phyloP scores from a whole-genome alignment of 1,284 basidiomycete species.

The Amylostereum chailletii region DNA sequence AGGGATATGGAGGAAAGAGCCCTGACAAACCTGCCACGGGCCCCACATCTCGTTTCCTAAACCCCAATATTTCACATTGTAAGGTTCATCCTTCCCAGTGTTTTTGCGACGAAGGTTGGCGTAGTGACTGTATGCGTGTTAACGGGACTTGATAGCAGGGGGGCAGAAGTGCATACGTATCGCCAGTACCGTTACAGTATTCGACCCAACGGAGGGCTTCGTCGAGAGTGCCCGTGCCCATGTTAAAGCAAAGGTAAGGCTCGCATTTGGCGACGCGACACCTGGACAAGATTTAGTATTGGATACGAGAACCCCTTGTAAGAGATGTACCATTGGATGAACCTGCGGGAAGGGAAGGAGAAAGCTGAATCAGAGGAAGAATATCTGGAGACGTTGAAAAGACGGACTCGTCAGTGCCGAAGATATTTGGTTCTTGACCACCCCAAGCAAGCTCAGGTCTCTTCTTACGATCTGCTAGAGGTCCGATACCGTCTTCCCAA shows the following conservation, averaged over 20 bases:
- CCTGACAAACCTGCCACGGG: neutral
- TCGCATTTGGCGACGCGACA: conserved; percentile 41
- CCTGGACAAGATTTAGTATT: no score
- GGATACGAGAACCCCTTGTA: no score
- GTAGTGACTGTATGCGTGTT: conserved; percentile 32
- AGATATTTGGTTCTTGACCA: conserved; percentile 54
- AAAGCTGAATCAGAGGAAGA: neutral
- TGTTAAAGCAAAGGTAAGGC: conserved; percentile 58
- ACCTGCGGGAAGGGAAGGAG: conserved; percentile 23
- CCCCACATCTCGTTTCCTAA: conserved; percentile 50
- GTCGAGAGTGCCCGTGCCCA: conserved; percentile 56
- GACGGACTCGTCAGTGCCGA: conserved; percentile 48
- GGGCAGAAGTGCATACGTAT: conserved; percentile 18
- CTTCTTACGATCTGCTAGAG: conserved; percentile 40
- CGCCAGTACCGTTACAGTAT: conserved; percentile 47
- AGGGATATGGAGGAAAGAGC: neutral
- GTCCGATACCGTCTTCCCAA: conserved; percentile 62
- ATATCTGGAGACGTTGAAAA: neutral
- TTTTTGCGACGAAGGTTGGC: conserved; percentile 54
- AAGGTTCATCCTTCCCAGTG: conserved; percentile 45
- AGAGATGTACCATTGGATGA: conserved; percentile 27
- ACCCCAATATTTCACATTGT: conserved; percentile 28
- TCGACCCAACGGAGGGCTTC: conserved; percentile 62
- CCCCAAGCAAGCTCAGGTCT: conserved; percentile 62
- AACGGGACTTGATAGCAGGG: conserved; percentile 10